Evolutionary conservation across 495 filamentous ascomycete species (phyloP).

Genomic region (Evernia prunastri): DNA sequence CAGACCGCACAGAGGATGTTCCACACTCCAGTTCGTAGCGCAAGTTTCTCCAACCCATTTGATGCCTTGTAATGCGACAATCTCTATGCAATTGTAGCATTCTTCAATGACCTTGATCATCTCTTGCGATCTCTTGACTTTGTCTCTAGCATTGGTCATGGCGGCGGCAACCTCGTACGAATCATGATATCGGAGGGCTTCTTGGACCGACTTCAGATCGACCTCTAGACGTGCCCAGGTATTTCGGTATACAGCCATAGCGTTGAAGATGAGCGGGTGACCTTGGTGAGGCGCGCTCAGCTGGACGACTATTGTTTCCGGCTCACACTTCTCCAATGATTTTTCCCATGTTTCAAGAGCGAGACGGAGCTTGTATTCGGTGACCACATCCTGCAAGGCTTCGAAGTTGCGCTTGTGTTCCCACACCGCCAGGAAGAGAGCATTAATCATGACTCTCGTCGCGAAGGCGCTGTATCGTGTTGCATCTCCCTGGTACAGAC

Average conservation of each 20-base stretch:
- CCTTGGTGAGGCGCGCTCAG: conserved; percentile 93
- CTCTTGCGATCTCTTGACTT: conserved; percentile 87
- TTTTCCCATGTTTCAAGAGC: conserved; percentile 97
- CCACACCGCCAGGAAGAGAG: conserved; percentile 97
- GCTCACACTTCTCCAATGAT: conserved; percentile 88
- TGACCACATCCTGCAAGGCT: conserved; percentile 91
- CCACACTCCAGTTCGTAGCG: conserved; percentile 97
- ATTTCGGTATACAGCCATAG: conserved; percentile 94
- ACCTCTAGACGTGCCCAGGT: conserved; percentile 89
- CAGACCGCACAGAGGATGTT: conserved; percentile 93
- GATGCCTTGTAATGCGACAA: conserved; percentile 87
- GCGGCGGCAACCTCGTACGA: conserved; percentile 93
- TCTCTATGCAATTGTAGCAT: conserved; percentile 97
- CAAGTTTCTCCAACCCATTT: conserved; percentile 97
- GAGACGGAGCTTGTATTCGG: conserved; percentile 94
- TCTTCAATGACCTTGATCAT: conserved; percentile 98
- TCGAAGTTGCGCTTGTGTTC: conserved; percentile 96
- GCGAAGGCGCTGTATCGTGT: conserved; percentile 95
- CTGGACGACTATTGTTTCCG: conserved; percentile 82
- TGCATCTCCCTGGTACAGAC: conserved; percentile 86
- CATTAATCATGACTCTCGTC: conserved; percentile 97
- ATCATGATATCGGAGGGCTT: conserved; percentile 93
- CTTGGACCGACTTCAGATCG: conserved; percentile 90
- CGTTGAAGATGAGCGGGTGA: conserved; percentile 98
- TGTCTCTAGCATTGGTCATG: conserved; percentile 89